Evolutionary conservation across 305 asterid genomes (phyloP).

Genomic region (Rubia peregrina): DNA sequence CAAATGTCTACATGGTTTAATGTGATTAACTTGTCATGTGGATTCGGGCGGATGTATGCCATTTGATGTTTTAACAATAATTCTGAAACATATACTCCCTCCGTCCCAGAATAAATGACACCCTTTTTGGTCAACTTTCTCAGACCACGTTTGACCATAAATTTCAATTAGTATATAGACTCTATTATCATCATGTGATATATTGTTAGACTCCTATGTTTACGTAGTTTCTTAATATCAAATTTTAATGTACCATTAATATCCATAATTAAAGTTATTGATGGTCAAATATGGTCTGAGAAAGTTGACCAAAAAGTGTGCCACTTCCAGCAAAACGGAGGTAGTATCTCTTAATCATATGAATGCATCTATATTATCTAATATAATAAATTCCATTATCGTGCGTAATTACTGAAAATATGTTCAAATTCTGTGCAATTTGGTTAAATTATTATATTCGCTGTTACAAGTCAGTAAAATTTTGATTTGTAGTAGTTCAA

Average conservation of each 20-base stretch:
- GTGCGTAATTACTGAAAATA: neutral
- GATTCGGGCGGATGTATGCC: neutral
- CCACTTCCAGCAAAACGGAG: too few species aligned
- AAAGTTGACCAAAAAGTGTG: too few species aligned
- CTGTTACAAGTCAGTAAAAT: neutral
- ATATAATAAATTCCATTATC: neutral
- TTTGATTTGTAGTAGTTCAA: neutral
- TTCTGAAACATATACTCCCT: constrained; percentile 51
- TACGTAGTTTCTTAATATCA: too few species aligned
- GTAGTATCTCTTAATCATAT: neutral
- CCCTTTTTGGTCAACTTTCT: too few species aligned
- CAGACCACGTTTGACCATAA: too few species aligned
- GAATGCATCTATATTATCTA: constrained; percentile 3
- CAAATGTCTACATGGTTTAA: neutral
- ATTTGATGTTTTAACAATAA: constrained; percentile 24
- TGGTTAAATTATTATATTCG: neutral
- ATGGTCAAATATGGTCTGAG: too few species aligned
- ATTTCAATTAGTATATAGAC: too few species aligned
- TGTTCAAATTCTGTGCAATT: neutral
- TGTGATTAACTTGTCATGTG: neutral
- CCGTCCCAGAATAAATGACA: too few species aligned
- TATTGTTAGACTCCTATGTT: too few species aligned
- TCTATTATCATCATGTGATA: too few species aligned
- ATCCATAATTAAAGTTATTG: too few species aligned
- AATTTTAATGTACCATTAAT: too few species aligned